These are phyloP conservation scores for Trichoderma breve DNA, from an alignment of 2,329 filamentous ascomycete genomes.

Conservation along the genomic window DNA sequence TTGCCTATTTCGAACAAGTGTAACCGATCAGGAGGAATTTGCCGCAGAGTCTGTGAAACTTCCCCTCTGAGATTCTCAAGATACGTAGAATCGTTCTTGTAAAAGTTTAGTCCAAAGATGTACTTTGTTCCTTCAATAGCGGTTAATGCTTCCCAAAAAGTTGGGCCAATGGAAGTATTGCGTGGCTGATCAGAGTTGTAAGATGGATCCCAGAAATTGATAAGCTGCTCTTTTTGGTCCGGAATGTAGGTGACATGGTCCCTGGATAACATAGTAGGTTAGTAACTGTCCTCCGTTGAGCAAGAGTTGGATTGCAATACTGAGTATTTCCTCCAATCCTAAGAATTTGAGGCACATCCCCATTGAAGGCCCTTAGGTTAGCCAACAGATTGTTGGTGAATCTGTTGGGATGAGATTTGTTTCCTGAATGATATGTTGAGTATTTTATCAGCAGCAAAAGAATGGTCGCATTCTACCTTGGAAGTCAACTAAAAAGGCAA, in stretches of 20 bases:
- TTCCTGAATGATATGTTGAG: neutral
- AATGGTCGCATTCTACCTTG: neutral
- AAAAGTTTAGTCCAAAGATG: slow-evolving; percentile 17
- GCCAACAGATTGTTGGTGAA: slow-evolving; percentile 16
- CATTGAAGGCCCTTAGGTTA: slow-evolving; percentile 11
- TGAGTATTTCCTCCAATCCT: slow-evolving; percentile 16
- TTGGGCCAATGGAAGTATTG: slow-evolving; percentile 2
- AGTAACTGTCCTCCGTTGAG: neutral
- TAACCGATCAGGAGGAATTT: slow-evolving; percentile 1
- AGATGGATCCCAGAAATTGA: slow-evolving; percentile 11
- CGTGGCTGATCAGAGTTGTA: slow-evolving; percentile 17
- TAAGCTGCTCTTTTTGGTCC: slow-evolving; percentile 9
- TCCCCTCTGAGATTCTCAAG: slow-evolving; percentile 1
- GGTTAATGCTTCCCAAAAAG: slow-evolving; percentile 17
- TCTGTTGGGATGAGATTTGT: slow-evolving; percentile 10
- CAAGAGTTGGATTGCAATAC: neutral
- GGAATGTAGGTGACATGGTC: slow-evolving; percentile 14
- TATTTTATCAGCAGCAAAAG: neutral
- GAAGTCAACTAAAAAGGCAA: slow-evolving; percentile 16
- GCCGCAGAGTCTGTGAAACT: neutral
- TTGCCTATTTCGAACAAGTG: slow-evolving; percentile 16
- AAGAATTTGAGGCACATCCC: slow-evolving; percentile 14
- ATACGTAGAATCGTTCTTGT: slow-evolving; percentile 16
- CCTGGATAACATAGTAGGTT: neutral
- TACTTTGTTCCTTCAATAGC: slow-evolving; percentile 13